Evolutionary conservation across 345 rosid species (phyloP).

Genomic region (Angophora floribunda): DNA sequence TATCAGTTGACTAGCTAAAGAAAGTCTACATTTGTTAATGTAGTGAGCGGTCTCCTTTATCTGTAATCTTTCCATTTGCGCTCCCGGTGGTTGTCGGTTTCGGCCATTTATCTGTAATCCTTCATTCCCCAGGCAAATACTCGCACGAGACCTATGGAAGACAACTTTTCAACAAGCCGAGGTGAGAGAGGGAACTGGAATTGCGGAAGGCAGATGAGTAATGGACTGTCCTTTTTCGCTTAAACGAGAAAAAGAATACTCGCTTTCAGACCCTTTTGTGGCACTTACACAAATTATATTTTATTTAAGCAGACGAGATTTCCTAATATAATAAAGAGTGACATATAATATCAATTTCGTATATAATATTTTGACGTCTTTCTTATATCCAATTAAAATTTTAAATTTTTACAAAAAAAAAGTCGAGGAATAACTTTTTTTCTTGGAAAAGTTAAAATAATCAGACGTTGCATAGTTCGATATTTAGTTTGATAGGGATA

Average conservation of each 20-base stretch:
- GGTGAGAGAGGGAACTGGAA: background rate
- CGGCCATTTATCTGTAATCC: constrained; percentile 5
- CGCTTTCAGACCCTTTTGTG: background rate
- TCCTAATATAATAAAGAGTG: background rate
- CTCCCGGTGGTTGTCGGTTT: background rate
- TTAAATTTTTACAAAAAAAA: no score
- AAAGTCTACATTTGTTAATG: no score
- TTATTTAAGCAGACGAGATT: background rate
- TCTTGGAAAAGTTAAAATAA: no score
- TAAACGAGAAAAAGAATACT: background rate
- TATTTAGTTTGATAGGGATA: background rate
- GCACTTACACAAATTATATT: background rate
- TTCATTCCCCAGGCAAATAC: background rate
- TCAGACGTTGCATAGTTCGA: background rate
- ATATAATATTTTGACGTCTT: no score
- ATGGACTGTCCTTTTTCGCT: background rate
- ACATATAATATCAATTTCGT: background rate
- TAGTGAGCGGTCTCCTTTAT: background rate
- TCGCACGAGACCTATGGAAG: background rate
- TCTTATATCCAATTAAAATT: no score
- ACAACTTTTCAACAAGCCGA: background rate
- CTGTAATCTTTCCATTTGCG: background rate
- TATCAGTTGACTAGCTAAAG: background rate
- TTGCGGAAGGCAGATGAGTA: background rate
- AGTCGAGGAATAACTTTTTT: no score